phyloP scores from a whole-genome alignment of 2,329 filamentous ascomycete species.

The Samsoniella hepiali region DNA sequence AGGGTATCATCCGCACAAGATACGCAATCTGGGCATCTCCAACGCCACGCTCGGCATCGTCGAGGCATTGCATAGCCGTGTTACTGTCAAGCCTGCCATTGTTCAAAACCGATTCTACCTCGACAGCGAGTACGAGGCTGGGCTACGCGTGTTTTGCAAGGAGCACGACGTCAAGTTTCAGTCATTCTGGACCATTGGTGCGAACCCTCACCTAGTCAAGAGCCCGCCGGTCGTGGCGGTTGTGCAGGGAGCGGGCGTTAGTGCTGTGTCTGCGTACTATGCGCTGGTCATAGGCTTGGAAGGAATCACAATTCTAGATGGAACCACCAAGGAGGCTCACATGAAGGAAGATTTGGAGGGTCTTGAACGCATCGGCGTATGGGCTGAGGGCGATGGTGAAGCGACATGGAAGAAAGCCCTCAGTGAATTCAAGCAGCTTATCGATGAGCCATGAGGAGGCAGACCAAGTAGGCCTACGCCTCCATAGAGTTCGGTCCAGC shows the following conservation, averaged over 20 bases:
- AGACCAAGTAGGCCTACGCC: not conserved
- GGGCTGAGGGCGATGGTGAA: conserved; percentile 43
- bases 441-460: conserved; percentile 25
- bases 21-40: conserved; percentile 70
- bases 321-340: conserved; percentile 43
- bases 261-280: conserved; percentile 43
- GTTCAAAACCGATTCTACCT: conserved; percentile 75
- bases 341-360: conserved; percentile 50
- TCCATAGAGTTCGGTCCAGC: too few relatives aligned
- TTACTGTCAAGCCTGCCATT: conserved; percentile 47
- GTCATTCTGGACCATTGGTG: conserved; percentile 53
- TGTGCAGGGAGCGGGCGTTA: conserved; percentile 38
- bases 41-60: conserved; percentile 64
- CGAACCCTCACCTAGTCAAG: conserved; percentile 40
- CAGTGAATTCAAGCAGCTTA: conserved; percentile 42
- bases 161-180: conserved; percentile 45
- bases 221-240: conserved; percentile 48
- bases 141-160: conserved; percentile 53
- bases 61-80: conserved; percentile 45
- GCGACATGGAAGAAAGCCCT: conserved; percentile 49
- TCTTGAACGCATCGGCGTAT: conserved; percentile 37
- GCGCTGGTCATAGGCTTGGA: conserved; percentile 47
- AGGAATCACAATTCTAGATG: conserved; percentile 42
- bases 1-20: conserved; percentile 59
- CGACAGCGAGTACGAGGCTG: conserved; percentile 56